Conservation (phyloP, 345 rosid genomes). For the Capsella bursapastoris region DNA sequence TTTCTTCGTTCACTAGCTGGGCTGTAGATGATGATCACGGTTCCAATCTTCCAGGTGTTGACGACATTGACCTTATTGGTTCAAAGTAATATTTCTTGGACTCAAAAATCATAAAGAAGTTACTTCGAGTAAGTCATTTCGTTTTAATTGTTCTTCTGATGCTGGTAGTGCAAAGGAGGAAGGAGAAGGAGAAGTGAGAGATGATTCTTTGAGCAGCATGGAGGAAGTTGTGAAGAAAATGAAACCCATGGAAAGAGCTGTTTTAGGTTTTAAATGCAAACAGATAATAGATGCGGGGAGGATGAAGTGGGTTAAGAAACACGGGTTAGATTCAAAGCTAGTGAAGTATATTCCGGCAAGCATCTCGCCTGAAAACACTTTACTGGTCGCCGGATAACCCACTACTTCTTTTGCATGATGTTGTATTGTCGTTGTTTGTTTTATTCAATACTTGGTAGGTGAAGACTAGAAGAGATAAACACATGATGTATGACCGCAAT, state of each 20-base stretch:
- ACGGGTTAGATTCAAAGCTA: slow-evolving; percentile 57
- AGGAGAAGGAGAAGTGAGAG: slow-evolving; percentile 41
- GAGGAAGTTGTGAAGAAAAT: slow-evolving; percentile 67
- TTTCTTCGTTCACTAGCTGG: slow-evolving; percentile 96
- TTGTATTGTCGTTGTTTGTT: slow-evolving; percentile 19
- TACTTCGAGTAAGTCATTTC: not conserved
- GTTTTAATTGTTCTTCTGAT: slow-evolving; percentile 9
- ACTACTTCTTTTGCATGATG: not conserved
- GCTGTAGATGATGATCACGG: slow-evolving; percentile 94
- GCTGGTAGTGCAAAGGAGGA: slow-evolving; percentile 49
- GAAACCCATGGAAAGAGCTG: slow-evolving; percentile 73
- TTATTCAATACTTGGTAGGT: slow-evolving; percentile 22
- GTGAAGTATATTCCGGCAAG: slow-evolving; percentile 75
- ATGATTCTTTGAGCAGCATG: slow-evolving; percentile 47
- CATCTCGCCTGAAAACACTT: slow-evolving; percentile 84
- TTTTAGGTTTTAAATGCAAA: slow-evolving; percentile 85
- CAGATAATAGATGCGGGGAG: slow-evolving; percentile 84
- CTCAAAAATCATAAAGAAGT: slow-evolving; percentile 17
- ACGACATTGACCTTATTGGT: slow-evolving; percentile 38
- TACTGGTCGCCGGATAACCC: slow-evolving; percentile 55
- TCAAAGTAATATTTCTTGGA: slow-evolving; percentile 29
- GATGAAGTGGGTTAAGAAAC: slow-evolving; percentile 69
- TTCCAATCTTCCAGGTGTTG: slow-evolving; percentile 58
- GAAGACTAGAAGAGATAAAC: slow-evolving; percentile 12
- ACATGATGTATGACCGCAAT: slow-evolving; percentile 9